Evolutionary conservation across 106 monocot species (phyloP), one percentile per base, ranked within the genome.

Genomic region (Dendrobium huoshanense): DNA sequence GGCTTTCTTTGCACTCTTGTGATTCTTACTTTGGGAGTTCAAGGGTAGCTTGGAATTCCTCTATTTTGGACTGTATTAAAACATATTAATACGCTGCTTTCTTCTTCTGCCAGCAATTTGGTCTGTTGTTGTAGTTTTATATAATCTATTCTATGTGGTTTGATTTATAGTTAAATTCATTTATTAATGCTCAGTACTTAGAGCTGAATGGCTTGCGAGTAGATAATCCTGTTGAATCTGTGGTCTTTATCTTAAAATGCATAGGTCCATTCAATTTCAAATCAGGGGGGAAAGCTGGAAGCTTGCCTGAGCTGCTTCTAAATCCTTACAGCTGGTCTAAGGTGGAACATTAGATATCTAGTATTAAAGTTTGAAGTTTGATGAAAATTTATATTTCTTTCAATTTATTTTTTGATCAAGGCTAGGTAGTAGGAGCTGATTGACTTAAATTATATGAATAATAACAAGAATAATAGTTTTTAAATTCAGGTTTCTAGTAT

Each of bases 291-390:
- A 37, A 20, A 10, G 15, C 80, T 29, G 77, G 79, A 75, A 82
- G 84, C 77, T 48, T 96, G 33, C 96, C 96, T 48, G 45, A 85
- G 41, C 83, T 94, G 78, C 90, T 94, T 79, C 88, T 90, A 77
- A 96, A 96, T 84, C 90, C 94, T 59, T 92, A 94, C 77, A 94
- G 94, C 82, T 96, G 96, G 96, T 92, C 96, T 25, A 94, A 96
- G 89, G 96, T 92, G 48, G 16, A 72, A 10, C 17, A 40, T 72
- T 72, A 4, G 13, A 72, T 65, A 51, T 51, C 13, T 65, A 65
- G 7, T 65, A 8, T 24, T 65, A 25, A 24, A 25, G 3, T 65
- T 8, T 72, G 40, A 72, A 72, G 72, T 37, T 72, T 72, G 15
- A 13, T 40, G 33, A 40, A 72, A 72, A 72, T 11, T 18, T 51